Conservation (phyloP, 2,329 filamentous ascomycete genomes). For the Acrodontium crateriforme region DNA sequence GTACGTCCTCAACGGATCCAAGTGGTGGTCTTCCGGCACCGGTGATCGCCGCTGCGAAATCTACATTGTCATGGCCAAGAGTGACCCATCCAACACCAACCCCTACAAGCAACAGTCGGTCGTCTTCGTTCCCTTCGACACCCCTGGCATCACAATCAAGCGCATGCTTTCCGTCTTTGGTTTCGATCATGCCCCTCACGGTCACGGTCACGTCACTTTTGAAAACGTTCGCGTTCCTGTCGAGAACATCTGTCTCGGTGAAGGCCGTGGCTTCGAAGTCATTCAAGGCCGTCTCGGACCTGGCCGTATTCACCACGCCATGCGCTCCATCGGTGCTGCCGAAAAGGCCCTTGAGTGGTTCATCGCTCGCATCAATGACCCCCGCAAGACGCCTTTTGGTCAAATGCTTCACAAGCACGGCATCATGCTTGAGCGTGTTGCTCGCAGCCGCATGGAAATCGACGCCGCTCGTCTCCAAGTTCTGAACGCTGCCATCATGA, state of each 20-base stretch:
- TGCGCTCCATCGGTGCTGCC: conserved; percentile 83
- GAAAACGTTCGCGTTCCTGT: conserved; percentile 78
- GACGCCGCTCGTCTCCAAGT: conserved; percentile 82
- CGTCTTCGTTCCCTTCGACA: conserved; percentile 67
- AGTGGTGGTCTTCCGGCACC: conserved; percentile 98
- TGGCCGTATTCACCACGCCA: conserved; percentile 93
- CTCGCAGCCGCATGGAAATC: conserved; percentile 83
- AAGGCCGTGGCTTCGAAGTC: conserved; percentile 92
- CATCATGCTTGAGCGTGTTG: conserved; percentile 89
- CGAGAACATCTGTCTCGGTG: conserved; percentile 75
- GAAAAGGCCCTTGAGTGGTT: conserved; percentile 91
- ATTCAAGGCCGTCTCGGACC: conserved; percentile 94
- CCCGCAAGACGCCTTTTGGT: conserved; percentile 79
- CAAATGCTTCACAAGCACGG: conserved; percentile 79
- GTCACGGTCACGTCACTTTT: conserved; percentile 86
- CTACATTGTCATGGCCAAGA: conserved; percentile 96
- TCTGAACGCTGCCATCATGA: conserved; percentile 87
- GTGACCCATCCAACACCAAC: conserved; percentile 58
- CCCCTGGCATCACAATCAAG: conserved; percentile 79
- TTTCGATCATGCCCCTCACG: conserved; percentile 96
- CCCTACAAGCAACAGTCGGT: conserved; percentile 88
- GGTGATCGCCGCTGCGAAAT: conserved; percentile 85
- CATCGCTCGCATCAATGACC: conserved; percentile 86
- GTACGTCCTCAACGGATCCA: conserved; percentile 85
- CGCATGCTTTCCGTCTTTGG: conserved; percentile 91